Conservation (phyloP, 441 rosid genomes). For the Aquilaria agallochum region DNA sequence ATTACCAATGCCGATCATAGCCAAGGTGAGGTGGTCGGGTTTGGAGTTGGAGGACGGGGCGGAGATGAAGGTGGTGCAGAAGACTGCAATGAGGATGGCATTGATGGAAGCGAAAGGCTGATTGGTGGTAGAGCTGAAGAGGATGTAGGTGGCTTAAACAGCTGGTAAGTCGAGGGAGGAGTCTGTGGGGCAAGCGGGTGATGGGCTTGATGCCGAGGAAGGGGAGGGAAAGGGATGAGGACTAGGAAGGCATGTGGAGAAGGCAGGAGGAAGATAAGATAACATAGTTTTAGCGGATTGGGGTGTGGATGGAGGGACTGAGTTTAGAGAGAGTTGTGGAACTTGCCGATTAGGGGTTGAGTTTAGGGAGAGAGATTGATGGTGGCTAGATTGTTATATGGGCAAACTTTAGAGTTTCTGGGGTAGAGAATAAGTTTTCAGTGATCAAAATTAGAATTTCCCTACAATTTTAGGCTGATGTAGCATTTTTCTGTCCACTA, state of each 20-base stretch:
- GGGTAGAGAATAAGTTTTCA: no score
- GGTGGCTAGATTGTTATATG: no score
- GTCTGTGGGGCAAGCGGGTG: constrained; percentile 73
- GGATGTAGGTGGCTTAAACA: constrained; percentile 71
- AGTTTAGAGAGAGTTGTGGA: constrained; percentile 43
- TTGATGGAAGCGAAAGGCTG: constrained; percentile 75
- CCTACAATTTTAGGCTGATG: no score
- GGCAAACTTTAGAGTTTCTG: no score
- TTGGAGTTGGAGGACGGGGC: constrained; percentile 76
- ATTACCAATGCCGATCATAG: constrained; percentile 86
- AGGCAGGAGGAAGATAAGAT: constrained; percentile 64
- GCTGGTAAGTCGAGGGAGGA: constrained; percentile 64
- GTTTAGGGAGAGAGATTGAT: no score
- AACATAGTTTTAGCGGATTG: constrained; percentile 62
- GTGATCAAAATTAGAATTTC: no score
- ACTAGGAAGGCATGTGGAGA: constrained; percentile 96
- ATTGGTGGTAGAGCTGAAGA: constrained; percentile 76
- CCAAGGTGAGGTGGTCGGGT: constrained; percentile 47
- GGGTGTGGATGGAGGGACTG: constrained; percentile 55
- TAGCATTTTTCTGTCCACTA: no score
- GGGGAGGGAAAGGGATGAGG: constrained; percentile 63
- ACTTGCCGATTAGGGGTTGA: constrained; percentile 55
- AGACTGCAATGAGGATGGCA: constrained; percentile 70
- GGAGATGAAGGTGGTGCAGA: constrained; percentile 74
- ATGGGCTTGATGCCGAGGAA: constrained; percentile 93